Evolutionary conservation across 306 rosid species (phyloP), one percentile per base, ranked within the genome.

Genomic region (Heteromeles arbutifolia): DNA sequence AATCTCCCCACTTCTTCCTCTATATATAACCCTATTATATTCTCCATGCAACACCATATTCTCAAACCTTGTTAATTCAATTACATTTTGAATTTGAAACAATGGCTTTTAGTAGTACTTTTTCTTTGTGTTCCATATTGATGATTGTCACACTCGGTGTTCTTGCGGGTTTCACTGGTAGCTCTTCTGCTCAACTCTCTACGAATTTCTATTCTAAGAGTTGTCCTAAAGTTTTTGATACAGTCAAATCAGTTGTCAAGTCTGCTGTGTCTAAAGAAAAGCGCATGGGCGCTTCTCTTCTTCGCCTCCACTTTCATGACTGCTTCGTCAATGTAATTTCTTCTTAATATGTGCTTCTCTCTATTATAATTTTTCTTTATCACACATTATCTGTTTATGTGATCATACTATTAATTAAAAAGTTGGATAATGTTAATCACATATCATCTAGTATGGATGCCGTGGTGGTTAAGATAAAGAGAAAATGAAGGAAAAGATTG

Each of bases 291-390:
- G 98, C 96, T 26, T 92, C 96, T 58, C 86, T 93, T 9, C 85
- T 93, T 62, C 98, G 98, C 64, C 96, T 93, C 31, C 80, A 75
- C 81, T 93, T 93, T 48, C 98, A 93, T 44, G 98, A 89, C 53
- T 93, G 98, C 84, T 93, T 93, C 25, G 90, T 91, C 78, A 79
- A 93, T 48, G 98, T 93, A 85, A 76, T 63, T 18, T 34, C 29
- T 52, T 68, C 24, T 9, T 15, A 2, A 56, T 56, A 15, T 52
- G 8, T 53, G n/a, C 9, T 22, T 12, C 24, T 45, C 13, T 43
- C 24, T 59, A 11, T 41, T 17, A 54, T 37, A 37, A 37, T 54
- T 6, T 17, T 6, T 8, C 61, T 9, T 41, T 41, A 41, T 41
- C 0, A 21, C 25, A 54, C 21, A 54, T 21, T 54, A 54, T 54